Percentiles rank a stretch among this genome's conserved stretches.
Evolutionary conservation across 1,139 yeast species (phyloP).

Genomic region (Arxiozyma bovina): DNA sequence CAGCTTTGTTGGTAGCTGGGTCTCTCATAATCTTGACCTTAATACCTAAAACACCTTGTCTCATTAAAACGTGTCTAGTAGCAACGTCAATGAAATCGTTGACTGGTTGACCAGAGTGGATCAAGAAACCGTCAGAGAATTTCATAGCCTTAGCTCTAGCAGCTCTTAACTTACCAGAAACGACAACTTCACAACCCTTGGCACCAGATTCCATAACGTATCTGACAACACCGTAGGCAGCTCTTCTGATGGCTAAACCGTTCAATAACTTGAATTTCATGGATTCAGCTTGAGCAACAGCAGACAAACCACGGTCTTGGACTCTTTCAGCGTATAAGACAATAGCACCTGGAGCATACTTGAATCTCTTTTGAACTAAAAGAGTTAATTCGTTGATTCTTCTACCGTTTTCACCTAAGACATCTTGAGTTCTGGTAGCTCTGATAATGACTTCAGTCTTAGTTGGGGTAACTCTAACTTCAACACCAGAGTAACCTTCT

Average conservation of each 20-base stretch:
- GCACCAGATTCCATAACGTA: conserved; percentile 99
- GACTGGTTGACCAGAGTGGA: conserved; percentile 99
- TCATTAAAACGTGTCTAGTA: conserved; percentile 98
- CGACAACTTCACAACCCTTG: conserved; percentile 99
- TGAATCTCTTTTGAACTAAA: conserved; percentile 97
- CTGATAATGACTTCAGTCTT: conserved; percentile 97
- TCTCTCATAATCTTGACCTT: conserved; percentile 99
- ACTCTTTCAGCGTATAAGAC: conserved; percentile 98
- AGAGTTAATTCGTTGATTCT: conserved; percentile 98
- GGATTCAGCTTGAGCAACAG: conserved; percentile 99
- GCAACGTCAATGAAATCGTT: conserved; percentile 97
- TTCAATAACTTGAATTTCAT: conserved; percentile 94
- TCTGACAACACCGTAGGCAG: conserved; percentile 99
- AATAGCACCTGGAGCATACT: conserved; percentile 87
- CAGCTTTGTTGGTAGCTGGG: conserved; percentile 84
- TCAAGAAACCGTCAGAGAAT: conserved; percentile 99
- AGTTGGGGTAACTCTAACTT: conserved; percentile 97
- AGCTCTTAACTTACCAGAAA: conserved; percentile 99
- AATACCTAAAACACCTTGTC: conserved; percentile 99
- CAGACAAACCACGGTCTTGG: conserved; percentile 98
- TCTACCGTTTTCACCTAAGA: conserved; percentile 99
- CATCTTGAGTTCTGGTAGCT: conserved; percentile 98
- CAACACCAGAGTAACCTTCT: conserved; percentile 99
- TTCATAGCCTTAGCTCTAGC: conserved; percentile 99
- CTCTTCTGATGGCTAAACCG: conserved; percentile 99